Base-by-base conservation (phyloP, 225 moss, liverwort and hornwort genomes). In the Physcomitrium patens region DNA sequence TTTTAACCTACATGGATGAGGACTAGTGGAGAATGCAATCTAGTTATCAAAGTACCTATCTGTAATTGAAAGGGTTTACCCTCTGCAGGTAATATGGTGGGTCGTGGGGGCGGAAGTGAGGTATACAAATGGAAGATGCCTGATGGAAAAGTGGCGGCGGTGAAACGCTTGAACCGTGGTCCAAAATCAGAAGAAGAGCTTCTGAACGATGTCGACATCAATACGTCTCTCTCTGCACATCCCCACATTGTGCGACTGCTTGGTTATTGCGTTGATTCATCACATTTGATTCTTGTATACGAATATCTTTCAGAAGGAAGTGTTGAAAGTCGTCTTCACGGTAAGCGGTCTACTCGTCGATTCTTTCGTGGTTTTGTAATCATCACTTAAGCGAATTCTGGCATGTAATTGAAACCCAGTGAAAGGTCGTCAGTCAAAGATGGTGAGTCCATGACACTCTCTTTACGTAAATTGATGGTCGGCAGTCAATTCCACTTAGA, bases 151-250 rank as follows among this genome's bases (percentile, higher is more conserved):
- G 12, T 74, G 61, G 80, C 75, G 70, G 84, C 84, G n/a, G 84
- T 81, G 57, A 84, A 84, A 37, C 76, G 80, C 58, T 78, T 84
- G 59, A 77, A 77, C 11, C 22, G 52, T 17, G 80, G 84, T 49
- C 73, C 77, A 5, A 70, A 81, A 64, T 80, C 84, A 27, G 68
- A 77, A 66, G 70, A 77, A 67, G 84, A 84, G 77, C 77, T 84
- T 69, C 31, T 84, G 20, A 84, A 77, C 3, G 84, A 84, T 53
- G 65, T 84, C 15, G 70, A 65, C 65, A 78, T 84, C 60, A 77
- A 69, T 54, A 70, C 70, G 3, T 77, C 80, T 8, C 56, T 84
- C 10, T 71, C 31, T 37, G 5, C 68, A 22, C 84, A 84, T 71
- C 67, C 74, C 43, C 77, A 78, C 48, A 57, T 84, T 53, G 81